Conservation (phyloP, 805 yeast genomes). For the Candida argentea region DNA sequence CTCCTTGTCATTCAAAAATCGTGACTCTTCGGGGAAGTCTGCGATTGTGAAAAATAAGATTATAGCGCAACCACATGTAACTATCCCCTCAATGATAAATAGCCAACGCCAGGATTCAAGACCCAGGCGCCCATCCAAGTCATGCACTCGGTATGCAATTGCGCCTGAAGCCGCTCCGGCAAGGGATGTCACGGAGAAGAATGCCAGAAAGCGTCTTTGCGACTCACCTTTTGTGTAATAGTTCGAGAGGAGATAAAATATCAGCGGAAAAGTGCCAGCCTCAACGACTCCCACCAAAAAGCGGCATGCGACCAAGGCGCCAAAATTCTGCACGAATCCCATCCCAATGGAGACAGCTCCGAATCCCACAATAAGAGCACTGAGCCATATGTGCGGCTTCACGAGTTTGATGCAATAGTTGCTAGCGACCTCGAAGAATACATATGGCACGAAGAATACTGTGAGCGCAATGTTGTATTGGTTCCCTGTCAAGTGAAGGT, state of each 20-base stretch:
- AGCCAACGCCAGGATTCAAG: slow-evolving; percentile 41
- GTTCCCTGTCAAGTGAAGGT: slow-evolving; percentile 43
- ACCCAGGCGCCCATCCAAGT: slow-evolving; percentile 37
- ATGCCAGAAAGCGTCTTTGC: slow-evolving; percentile 58
- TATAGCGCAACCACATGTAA: slow-evolving; percentile 25
- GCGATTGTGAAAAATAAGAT: slow-evolving; percentile 41
- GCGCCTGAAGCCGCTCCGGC: slow-evolving; percentile 79
- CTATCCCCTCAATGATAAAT: slow-evolving; percentile 38
- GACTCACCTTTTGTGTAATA: slow-evolving; percentile 58
- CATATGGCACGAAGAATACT: slow-evolving; percentile 63
- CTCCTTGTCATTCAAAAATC: slow-evolving; percentile 41
- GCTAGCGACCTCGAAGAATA: slow-evolving; percentile 53
- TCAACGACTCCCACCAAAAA: slow-evolving; percentile 60
- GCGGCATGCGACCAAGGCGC: slow-evolving; percentile 52
- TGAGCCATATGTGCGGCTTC: slow-evolving; percentile 57
- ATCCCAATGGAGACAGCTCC: slow-evolving; percentile 56
- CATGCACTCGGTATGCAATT: slow-evolving; percentile 54
- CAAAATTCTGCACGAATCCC: slow-evolving; percentile 53
- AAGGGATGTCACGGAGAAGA: slow-evolving; percentile 60
- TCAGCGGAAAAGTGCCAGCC: slow-evolving; percentile 66
- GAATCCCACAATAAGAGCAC: slow-evolving; percentile 48
- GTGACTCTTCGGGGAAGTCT: slow-evolving; percentile 64
- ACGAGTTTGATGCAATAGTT: slow-evolving; percentile 50
- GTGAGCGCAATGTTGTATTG: slow-evolving; percentile 59
- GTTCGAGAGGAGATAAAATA: slow-evolving; percentile 58